Percentiles rank a stretch among this genome's conserved stretches.
phyloP scores from a whole-genome alignment of 1,284 basidiomycete genomes.

The Ustilago trichophora region DNA sequence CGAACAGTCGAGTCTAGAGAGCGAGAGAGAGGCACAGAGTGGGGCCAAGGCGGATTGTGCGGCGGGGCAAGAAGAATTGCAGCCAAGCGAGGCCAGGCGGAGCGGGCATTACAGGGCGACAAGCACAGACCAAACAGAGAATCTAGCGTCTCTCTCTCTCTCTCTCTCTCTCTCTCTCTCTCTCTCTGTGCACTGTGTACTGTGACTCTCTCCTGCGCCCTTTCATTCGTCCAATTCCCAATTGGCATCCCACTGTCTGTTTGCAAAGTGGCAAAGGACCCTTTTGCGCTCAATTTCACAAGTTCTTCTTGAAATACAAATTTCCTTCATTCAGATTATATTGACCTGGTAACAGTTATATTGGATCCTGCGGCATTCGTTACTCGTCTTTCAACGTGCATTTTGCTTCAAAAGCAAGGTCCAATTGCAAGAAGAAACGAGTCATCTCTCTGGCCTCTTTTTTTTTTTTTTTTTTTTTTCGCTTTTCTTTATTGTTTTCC shows the following conservation, averaged over 20 bases:
- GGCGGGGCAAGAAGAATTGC: not conserved
- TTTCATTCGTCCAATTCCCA: constrained; percentile 35
- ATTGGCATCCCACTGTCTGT: no score
- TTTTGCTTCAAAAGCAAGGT: not conserved
- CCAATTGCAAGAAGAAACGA: constrained; percentile 19
- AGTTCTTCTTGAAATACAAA: constrained; percentile 36
- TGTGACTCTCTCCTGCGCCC: constrained; percentile 32
- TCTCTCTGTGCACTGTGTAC: no score
- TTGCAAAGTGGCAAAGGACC: not conserved
- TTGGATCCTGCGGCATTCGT: not conserved
- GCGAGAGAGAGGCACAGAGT: no score
- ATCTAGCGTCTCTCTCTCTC: no score
- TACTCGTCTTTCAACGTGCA: not conserved
- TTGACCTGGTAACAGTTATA: no score
- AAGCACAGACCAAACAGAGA: constrained; percentile 6
- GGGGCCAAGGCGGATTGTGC: not conserved
- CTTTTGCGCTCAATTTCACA: not conserved
- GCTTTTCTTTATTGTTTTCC: no score
- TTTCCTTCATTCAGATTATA: no score
- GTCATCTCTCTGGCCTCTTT: constrained; percentile 13
- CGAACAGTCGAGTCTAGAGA: no score
- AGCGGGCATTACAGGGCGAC: constrained; percentile 30
- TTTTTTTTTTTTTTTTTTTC: no score
- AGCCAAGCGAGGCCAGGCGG: not conserved
- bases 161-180: no score